These are phyloP conservation scores for Coemansia erecta DNA, from an alignment of 192 early-diverging fungal genomes.

Conservation along the genomic window DNA sequence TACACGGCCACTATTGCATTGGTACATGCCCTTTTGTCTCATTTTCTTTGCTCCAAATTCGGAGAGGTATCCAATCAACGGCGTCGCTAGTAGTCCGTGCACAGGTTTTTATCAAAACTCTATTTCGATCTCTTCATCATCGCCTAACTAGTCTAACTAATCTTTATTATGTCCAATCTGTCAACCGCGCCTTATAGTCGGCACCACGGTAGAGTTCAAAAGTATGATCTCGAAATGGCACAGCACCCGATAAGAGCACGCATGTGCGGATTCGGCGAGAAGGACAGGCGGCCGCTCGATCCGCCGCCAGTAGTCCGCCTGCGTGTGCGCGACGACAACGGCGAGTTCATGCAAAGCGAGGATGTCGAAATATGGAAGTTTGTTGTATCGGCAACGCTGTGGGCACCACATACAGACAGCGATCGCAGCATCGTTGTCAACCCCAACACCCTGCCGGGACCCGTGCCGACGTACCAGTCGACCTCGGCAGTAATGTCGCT, in stretches of 20 bases:
- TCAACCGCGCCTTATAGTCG: slow-evolving; percentile 18
- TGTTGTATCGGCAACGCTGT: slow-evolving; percentile 49
- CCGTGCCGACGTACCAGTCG: slow-evolving; percentile 40
- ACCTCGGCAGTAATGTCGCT: slow-evolving; percentile 45
- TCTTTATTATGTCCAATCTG: not conserved
- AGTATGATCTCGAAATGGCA: slow-evolving; percentile 62
- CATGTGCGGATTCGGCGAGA: slow-evolving; percentile 79
- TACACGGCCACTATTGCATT: no score
- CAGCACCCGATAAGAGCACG: slow-evolving; percentile 72
- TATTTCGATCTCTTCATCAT: no score
- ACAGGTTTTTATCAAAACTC: no score
- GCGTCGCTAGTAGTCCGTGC: no score
- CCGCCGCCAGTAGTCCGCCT: slow-evolving; percentile 69
- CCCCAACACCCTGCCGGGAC: slow-evolving; percentile 43
- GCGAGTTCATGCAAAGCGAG: slow-evolving; percentile 54
- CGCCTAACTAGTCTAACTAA: no score
- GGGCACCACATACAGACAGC: slow-evolving; percentile 33
- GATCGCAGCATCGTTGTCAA: slow-evolving; percentile 53
- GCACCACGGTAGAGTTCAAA: slow-evolving; percentile 42
- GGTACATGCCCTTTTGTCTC: not conserved
- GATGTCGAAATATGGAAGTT: slow-evolving; percentile 52
- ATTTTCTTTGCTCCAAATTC: not conserved
- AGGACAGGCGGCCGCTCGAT: slow-evolving; percentile 67
- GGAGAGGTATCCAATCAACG: no score
- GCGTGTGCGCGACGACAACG: slow-evolving; percentile 55